Evolutionary conservation across 2,329 filamentous ascomycete species (phyloP), one percentile per base, ranked within the genome.

Genomic region (Thermomyces lanuginosus): DNA sequence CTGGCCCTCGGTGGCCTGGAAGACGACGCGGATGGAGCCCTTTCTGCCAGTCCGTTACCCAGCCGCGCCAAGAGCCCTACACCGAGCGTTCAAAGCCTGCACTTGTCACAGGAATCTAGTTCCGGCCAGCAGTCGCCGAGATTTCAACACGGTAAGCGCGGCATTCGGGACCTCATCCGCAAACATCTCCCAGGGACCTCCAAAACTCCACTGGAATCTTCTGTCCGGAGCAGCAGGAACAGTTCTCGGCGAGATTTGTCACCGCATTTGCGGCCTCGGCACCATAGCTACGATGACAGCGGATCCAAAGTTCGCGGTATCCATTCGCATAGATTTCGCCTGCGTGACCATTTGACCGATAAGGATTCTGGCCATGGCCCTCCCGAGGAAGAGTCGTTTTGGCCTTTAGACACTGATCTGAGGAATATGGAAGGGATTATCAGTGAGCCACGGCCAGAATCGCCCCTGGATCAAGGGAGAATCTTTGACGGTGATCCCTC

Each of bases 371-470:
- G n/a, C n/a, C n/a, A n/a, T n/a, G n/a, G n/a, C n/a, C n/a, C n/a
- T n/a, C 72, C 65, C 5, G 69, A 76, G 32, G 56, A 63, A 21
- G 63, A 66, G 28, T 64, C 66, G 21, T 66, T 82, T 23, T 92
- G 76, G 54, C 69, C 69, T 42, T 68, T 95, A 14, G 86, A 95
- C 49, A 91, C 81, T 2, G 78, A 95, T 46, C 66, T 95, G 24
- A 72, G 72, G 30, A 72, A 92, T 41, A 89, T 98, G 81, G 77
- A 84, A 42, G 89, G 82, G 12, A 93, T 95, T 36, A 58, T 95
- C 33, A 73, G 74, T 27, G 70, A 73, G 36, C 72, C 71, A 3
- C 65, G 36, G 9, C 71, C 76, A 0, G 60, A 83, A 44, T 77
- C 79, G 1, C 78, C 80, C 2, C 72, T 81, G 39, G 74, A 71